Conservation (phyloP, 2,329 filamentous ascomycete species). For the Phialophora macrospora region DNA sequence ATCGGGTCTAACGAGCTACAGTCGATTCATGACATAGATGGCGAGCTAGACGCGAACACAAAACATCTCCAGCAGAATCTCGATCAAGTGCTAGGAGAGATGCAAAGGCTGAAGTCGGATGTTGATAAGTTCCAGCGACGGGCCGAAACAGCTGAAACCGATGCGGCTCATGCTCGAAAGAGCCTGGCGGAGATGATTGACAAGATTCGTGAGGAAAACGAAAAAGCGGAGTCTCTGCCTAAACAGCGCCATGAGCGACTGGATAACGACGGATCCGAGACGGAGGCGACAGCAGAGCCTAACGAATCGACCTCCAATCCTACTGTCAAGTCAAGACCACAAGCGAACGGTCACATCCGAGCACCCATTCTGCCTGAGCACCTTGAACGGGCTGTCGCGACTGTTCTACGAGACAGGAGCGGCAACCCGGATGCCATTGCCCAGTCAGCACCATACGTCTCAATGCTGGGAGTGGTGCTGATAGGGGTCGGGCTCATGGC, state of each 20-base stretch:
- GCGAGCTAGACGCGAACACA: slow-evolving; percentile 47
- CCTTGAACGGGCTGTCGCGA: slow-evolving; percentile 46
- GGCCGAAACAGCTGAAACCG: slow-evolving; percentile 79
- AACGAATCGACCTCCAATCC: slow-evolving; percentile 5
- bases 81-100: slow-evolving; percentile 76
- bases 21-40: slow-evolving; percentile 40
- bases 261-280: slow-evolving; percentile 2
- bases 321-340: slow-evolving; percentile 31
- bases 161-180: slow-evolving; percentile 72
- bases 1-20: slow-evolving; percentile 34
- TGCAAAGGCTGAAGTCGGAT: slow-evolving; percentile 78
- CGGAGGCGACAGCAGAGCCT: neutral
- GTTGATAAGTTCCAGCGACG: slow-evolving; percentile 77
- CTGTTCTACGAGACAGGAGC: slow-evolving; percentile 50
- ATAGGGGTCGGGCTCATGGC: slow-evolving; percentile 84
- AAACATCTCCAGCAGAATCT: slow-evolving; percentile 70
- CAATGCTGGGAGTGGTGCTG: slow-evolving; percentile 80
- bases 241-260: slow-evolving; percentile 8
- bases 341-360: slow-evolving; percentile 54
- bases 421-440: slow-evolving; percentile 49
- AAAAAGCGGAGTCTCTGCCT: slow-evolving; percentile 21
- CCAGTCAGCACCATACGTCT: slow-evolving; percentile 74
- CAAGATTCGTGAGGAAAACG: slow-evolving; percentile 70
- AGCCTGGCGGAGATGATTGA: slow-evolving; percentile 86
- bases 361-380: slow-evolving; percentile 50